These are phyloP conservation scores for Fennellomyces sp. DNA, from an alignment of 371 early-diverging fungal genomes.

Conservation along the genomic window DNA sequence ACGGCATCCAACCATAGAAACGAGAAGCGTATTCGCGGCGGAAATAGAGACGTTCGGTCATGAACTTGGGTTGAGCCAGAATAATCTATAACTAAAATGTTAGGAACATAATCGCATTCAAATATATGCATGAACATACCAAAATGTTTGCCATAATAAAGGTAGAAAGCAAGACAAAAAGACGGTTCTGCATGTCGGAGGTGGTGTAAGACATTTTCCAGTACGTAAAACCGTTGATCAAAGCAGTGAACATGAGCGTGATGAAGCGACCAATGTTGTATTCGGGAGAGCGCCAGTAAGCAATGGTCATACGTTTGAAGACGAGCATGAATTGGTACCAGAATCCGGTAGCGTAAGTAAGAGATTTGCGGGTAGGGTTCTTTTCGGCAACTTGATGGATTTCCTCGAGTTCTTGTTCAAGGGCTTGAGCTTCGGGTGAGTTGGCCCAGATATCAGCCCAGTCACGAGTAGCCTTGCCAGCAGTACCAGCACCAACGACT, in stretches of 20 bases:
- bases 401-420: constrained; percentile 25
- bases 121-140: no score
- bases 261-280: constrained; percentile 62
- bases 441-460: constrained; percentile 60
- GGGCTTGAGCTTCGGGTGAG: constrained; percentile 28
- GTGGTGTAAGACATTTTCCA: constrained; percentile 51
- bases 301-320: constrained; percentile 46
- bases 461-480: constrained; percentile 40
- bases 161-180: constrained; percentile 75
- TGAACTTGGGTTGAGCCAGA: constrained; percentile 59
- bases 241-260: constrained; percentile 40
- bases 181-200: constrained; percentile 63
- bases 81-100: constrained; percentile 15
- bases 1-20: constrained; percentile 68
- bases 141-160: no score
- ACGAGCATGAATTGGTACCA: constrained; percentile 44
- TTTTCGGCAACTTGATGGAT: constrained; percentile 25
- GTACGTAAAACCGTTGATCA: constrained; percentile 59
- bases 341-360: constrained; percentile 37
- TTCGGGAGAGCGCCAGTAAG: constrained; percentile 59
- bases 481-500: constrained; percentile 42
- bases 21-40: constrained; percentile 67
- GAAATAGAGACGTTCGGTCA: constrained; percentile 66
- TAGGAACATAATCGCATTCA: not conserved
- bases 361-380: constrained; percentile 15